These are phyloP conservation scores for Ceratocystis variospora DNA, from an alignment of 2,329 filamentous ascomycete species.

Conservation along the genomic window DNA sequence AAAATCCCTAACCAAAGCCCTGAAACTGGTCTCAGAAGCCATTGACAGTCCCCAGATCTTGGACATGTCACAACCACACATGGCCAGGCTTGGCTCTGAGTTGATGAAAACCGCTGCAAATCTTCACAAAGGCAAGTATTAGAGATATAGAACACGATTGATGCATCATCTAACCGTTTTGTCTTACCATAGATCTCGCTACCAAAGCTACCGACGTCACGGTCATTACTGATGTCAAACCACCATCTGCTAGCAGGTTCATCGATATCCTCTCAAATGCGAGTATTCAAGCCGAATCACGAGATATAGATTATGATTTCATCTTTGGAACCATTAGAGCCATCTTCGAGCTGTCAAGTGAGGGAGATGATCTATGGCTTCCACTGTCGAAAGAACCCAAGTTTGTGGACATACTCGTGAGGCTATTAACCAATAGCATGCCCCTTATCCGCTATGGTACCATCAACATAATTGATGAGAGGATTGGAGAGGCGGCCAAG, in stretches of 20 bases:
- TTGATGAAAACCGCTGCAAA: slow-evolving; percentile 23
- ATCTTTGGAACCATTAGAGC: background rate
- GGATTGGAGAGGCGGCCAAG: background rate
- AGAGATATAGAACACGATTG: no score
- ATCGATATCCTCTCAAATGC: background rate
- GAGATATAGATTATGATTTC: background rate
- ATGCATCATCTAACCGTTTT: background rate
- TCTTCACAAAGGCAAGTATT: slow-evolving; percentile 29
- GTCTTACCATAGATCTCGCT: background rate
- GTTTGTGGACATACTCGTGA: slow-evolving; percentile 19
- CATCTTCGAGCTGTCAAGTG: slow-evolving; percentile 4
- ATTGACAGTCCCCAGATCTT: slow-evolving; percentile 45
- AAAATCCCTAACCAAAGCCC: slow-evolving; percentile 31
- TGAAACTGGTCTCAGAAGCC: slow-evolving; percentile 44
- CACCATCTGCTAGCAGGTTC: background rate
- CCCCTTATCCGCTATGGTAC: slow-evolving; percentile 27
- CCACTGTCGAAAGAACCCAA: background rate
- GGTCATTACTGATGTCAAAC: background rate
- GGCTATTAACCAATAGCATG: slow-evolving; percentile 19
- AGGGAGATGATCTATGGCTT: background rate
- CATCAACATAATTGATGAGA: slow-evolving; percentile 25
- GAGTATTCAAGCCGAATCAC: background rate
- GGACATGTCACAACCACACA: slow-evolving; percentile 22
- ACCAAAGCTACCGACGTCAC: background rate
- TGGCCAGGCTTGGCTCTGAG: slow-evolving; percentile 4